phyloP scores from a whole-genome alignment of 139 green algal species.

The Pycnococcus provasolii region DNA sequence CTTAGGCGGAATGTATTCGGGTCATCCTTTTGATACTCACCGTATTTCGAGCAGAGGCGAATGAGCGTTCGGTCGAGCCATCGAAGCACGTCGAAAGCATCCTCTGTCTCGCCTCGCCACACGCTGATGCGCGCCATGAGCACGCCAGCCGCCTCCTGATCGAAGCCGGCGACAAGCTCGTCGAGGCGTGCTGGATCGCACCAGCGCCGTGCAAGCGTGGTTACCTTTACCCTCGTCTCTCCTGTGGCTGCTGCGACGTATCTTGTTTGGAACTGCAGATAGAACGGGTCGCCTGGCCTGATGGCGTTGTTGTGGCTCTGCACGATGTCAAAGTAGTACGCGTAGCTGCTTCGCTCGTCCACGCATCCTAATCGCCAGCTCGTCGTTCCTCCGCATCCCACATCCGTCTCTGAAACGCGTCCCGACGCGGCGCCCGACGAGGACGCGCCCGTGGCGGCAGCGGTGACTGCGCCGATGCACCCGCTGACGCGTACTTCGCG shows the following conservation, averaged over 20 bases:
- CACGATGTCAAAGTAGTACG: slow-evolving; percentile 19
- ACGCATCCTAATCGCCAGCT: slow-evolving; percentile 42
- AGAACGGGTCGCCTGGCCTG: slow-evolving; percentile 25
- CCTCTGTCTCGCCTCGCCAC: slow-evolving; percentile 36
- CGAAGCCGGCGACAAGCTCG: slow-evolving; percentile 33
- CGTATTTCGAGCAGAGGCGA: slow-evolving; percentile 37
- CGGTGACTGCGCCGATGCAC: slow-evolving; percentile 17
- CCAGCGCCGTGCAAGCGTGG: slow-evolving; percentile 41
- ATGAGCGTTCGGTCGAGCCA: slow-evolving; percentile 53
- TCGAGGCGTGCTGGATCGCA: slow-evolving; percentile 8
- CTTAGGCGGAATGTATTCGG: slow-evolving; percentile 39
- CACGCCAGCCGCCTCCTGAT: slow-evolving; percentile 40
- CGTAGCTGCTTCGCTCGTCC: slow-evolving; percentile 11
- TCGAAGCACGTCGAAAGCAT: slow-evolving; percentile 36
- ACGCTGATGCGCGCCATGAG: slow-evolving; percentile 35
- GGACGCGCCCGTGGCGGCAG: too few relatives aligned
- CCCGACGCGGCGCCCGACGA: slow-evolving; percentile 11
- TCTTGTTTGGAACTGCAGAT: slow-evolving; percentile 35
- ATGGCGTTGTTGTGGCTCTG: slow-evolving; percentile 19
- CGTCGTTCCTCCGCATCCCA: slow-evolving; percentile 29
- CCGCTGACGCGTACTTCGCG: slow-evolving; percentile 35
- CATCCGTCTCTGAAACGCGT: slow-evolving; percentile 20
- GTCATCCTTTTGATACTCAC: slow-evolving; percentile 35
- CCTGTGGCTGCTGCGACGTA: slow-evolving; percentile 28
- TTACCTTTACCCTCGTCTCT: slow-evolving; percentile 35